Conservation (phyloP, 2,329 filamentous ascomycete species). For the Aspergillus thermomutatus region DNA sequence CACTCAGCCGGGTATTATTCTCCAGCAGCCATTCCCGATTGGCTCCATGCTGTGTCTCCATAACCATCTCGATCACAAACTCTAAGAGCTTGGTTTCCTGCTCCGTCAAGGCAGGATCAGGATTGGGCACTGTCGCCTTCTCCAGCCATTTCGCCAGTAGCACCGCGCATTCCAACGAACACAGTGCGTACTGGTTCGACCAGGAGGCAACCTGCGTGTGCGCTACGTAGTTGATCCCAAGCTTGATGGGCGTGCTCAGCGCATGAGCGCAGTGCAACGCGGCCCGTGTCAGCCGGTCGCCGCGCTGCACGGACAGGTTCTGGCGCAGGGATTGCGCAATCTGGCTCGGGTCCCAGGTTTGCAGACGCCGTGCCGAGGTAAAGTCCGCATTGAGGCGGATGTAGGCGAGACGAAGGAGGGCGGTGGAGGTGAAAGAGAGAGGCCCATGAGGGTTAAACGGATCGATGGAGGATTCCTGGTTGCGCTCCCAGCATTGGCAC, state of each 20-base stretch:
- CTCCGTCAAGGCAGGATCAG: slow-evolving; percentile 26
- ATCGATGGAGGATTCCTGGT: slow-evolving; percentile 33
- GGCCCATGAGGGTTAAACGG: slow-evolving; percentile 33
- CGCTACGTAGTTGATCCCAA: slow-evolving; percentile 54
- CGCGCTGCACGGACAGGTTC: slow-evolving; percentile 42
- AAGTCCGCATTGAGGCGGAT: slow-evolving; percentile 35
- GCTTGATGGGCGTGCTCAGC: slow-evolving; percentile 53
- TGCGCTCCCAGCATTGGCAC: slow-evolving; percentile 36
- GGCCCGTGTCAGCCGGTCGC: slow-evolving; percentile 45
- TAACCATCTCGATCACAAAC: slow-evolving; percentile 36
- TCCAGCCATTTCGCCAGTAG: slow-evolving; percentile 49
- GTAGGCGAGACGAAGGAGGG: slow-evolving; percentile 31
- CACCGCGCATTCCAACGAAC: slow-evolving; percentile 54
- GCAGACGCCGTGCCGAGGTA: slow-evolving; percentile 28
- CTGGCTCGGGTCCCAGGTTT: slow-evolving; percentile 30
- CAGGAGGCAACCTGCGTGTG: slow-evolving; percentile 56
- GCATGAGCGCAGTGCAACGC: slow-evolving; percentile 54
- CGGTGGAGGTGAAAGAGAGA: slow-evolving; percentile 32
- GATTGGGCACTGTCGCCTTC: slow-evolving; percentile 24
- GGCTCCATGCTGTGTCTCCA: slow-evolving; percentile 32
- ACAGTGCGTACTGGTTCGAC: slow-evolving; percentile 56
- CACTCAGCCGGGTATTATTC: slow-evolving; percentile 31
- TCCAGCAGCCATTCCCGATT: slow-evolving; percentile 30
- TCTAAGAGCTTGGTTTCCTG: slow-evolving; percentile 32
- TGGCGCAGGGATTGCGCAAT: slow-evolving; percentile 30